Base-by-base conservation (phyloP, 345 rosid species). In the Eucalyptus dawsonii region DNA sequence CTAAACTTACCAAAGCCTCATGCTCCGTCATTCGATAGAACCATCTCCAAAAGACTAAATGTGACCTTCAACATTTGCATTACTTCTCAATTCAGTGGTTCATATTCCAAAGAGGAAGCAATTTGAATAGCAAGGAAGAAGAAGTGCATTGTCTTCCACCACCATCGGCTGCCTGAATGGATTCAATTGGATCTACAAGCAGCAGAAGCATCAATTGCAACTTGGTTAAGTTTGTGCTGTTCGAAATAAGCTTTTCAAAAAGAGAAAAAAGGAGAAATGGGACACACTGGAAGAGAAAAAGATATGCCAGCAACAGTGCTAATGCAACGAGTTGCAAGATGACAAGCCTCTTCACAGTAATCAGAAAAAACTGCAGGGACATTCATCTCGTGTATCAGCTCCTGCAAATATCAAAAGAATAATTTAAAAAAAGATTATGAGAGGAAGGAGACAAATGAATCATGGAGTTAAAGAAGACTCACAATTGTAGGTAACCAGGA, bases 311-410 rank as follows among this genome's bases (percentile, higher is more conserved):
- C 93, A 62, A 92, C 88, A 67, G 92, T 89, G 91, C 42, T 92
- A 76, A 96, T 94, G 94, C 97, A 95, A 91, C 89, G 76, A 87
- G 95, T 94, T 34, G 97, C 98, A 62, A 98, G 94, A 92, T 95
- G 95, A 92, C 98, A 97, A 87, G 99, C 99, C 93, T 98, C 99
- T 94, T 98, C 99, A 88, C 99, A 98, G 90, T 98, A 98, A 92
- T 98, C 99, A 49, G 98, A 90, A 91, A 97, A 96, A 67, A 98
- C 92, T 2, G 98, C 97, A 9, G 96, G 98, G 81, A 94, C 95
- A 89, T 94, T 94, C 50, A 93, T 92, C 93, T 93, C 91, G 89
- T 94, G 96, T 91, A 98, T 91, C 90, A 95, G 94, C 93, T 97
- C 96, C 98, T 97, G 94, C 89, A 88, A 85, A 44, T 88, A 88